phyloP scores from a whole-genome alignment of 257 asterid species.

The Dorcoceras hygrometricum region DNA sequence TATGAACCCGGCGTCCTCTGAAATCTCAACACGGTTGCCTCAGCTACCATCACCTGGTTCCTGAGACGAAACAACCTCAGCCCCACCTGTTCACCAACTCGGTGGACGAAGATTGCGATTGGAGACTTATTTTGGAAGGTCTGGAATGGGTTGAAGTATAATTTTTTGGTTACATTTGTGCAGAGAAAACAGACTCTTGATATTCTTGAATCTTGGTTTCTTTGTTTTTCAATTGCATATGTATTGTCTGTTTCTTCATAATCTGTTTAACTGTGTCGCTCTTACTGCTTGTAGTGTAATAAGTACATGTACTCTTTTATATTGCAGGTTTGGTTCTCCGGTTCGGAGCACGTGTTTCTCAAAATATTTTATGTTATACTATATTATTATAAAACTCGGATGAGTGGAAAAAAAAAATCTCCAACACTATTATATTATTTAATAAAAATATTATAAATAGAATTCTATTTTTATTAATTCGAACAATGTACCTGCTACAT shows the following conservation, averaged over 20 bases:
- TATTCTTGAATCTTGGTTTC: slow-evolving; percentile 16
- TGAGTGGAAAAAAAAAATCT: too few relatives aligned
- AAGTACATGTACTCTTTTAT: too few relatives aligned
- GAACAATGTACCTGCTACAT: too few relatives aligned
- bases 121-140: slow-evolving; percentile 1
- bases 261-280: not conserved
- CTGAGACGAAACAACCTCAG: slow-evolving; percentile 7
- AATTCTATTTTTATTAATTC: too few relatives aligned
- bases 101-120: slow-evolving; percentile 34
- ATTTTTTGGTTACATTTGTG: slow-evolving; percentile 11
- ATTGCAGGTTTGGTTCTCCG: too few relatives aligned
- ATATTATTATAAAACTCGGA: too few relatives aligned
- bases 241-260: not conserved
- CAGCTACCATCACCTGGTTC: slow-evolving; percentile 24
- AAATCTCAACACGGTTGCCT: slow-evolving; percentile 27
- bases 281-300: too few relatives aligned
- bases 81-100: slow-evolving; percentile 36
- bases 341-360: too few relatives aligned
- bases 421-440: too few relatives aligned
- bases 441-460: too few relatives aligned
- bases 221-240: not conserved
- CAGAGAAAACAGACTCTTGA: slow-evolving; percentile 21
- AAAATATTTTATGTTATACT: too few relatives aligned
- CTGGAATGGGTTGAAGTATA: slow-evolving; percentile 19
- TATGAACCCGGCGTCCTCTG: slow-evolving; percentile 27